Conservation (phyloP, 495 filamentous ascomycete species). For the Penicillium cataractarum region DNA sequence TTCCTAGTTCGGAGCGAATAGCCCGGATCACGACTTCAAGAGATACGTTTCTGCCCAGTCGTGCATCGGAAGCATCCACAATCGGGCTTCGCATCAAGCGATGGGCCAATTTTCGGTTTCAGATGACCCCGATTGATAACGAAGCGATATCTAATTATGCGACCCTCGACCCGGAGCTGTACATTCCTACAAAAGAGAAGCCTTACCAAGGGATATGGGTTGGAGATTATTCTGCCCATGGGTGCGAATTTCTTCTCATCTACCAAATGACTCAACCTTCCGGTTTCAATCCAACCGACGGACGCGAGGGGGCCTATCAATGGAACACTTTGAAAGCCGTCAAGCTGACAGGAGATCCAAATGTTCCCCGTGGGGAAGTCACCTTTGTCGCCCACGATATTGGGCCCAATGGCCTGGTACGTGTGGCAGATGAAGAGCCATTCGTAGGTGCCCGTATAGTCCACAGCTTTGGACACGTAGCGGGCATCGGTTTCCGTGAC, state of each 20-base stretch:
- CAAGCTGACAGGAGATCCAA: slow-evolving; percentile 89
- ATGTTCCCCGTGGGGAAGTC: slow-evolving; percentile 83
- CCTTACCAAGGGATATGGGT: slow-evolving; percentile 91
- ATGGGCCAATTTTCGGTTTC: slow-evolving; percentile 63
- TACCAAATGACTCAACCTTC: slow-evolving; percentile 69
- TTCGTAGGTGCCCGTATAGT: slow-evolving; percentile 81
- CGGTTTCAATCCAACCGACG: background rate
- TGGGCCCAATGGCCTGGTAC: slow-evolving; percentile 59
- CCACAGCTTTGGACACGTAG: slow-evolving; percentile 74
- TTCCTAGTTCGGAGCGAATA: slow-evolving; percentile 59
- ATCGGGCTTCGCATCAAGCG: slow-evolving; percentile 70
- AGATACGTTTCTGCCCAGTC: slow-evolving; percentile 38
- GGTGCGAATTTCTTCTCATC: slow-evolving; percentile 85
- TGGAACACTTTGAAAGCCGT: slow-evolving; percentile 73
- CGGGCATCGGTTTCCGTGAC: slow-evolving; percentile 65
- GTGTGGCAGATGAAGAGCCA: slow-evolving; percentile 64
- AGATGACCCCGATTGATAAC: slow-evolving; percentile 45
- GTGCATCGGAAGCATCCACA: slow-evolving; percentile 59
- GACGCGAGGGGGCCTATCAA: slow-evolving; percentile 12
- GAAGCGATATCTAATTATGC: slow-evolving; percentile 75
- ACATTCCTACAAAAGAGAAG: slow-evolving; percentile 76
- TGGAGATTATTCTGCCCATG: slow-evolving; percentile 85
- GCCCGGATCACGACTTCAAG: slow-evolving; percentile 33
- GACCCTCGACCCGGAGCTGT: slow-evolving; percentile 70
- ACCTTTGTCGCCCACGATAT: slow-evolving; percentile 81